Percentiles rank a stretch among this genome's conserved stretches.
These are phyloP conservation scores for Tetrahymena thermophila DNA, from an alignment of 73 alveolate genomes.

Conservation along the genomic window DNA sequence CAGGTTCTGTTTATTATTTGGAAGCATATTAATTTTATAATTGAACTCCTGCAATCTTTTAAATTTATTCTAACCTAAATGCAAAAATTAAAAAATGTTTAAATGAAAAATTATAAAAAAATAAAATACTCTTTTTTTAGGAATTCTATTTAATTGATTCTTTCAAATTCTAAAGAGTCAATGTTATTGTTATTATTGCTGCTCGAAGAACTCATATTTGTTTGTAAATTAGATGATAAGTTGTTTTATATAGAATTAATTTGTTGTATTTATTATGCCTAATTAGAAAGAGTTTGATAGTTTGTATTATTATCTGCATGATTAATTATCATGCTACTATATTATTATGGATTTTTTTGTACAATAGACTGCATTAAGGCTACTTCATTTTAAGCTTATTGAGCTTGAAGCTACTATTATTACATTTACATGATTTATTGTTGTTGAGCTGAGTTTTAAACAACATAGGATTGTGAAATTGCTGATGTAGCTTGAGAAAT, in stretches of 20 bases:
- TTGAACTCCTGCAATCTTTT: neutral
- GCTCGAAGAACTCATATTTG: neutral
- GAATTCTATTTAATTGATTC: neutral
- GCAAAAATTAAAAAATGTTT: neutral
- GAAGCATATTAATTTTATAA: neutral
- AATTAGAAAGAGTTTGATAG: neutral
- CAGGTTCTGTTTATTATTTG: neutral
- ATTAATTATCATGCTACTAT: neutral
- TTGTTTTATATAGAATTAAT: neutral
- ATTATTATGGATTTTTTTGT: neutral
- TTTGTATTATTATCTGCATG: neutral
- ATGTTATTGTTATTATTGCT: neutral
- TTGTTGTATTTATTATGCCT: neutral
- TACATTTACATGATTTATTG: neutral
- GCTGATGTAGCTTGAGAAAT: neutral
- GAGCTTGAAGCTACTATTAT: neutral
- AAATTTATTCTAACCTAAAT: neutral
- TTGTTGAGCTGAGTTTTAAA: neutral
- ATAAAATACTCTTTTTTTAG: neutral
- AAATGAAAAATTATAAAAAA: neutral
- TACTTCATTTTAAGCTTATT: neutral
- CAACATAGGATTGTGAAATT: neutral
- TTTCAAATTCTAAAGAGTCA: neutral
- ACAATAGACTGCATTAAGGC: neutral
- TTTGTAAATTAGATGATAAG: neutral